phyloP scores from a whole-genome alignment of 768 basidiomycete species.

The Arthromyces matolae region DNA sequence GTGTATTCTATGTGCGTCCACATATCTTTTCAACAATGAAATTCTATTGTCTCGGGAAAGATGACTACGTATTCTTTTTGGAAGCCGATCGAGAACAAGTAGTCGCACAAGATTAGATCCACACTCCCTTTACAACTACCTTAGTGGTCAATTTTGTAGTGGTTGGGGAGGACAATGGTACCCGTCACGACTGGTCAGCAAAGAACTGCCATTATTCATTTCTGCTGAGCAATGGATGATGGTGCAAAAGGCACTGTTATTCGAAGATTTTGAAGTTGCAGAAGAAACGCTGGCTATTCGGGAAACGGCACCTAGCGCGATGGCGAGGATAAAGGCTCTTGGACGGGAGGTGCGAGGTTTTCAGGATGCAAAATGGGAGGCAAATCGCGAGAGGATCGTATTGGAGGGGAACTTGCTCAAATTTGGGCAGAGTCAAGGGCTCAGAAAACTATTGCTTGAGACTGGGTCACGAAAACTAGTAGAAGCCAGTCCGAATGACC shows the following conservation, averaged over 20 bases:
- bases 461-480: slow-evolving; percentile 49
- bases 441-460: slow-evolving; percentile 37
- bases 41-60: no score
- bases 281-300: slow-evolving; percentile 36
- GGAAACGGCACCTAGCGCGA: slow-evolving; percentile 27
- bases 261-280: slow-evolving; percentile 42
- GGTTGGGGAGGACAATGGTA: slow-evolving; percentile 53
- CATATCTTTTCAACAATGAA: no score
- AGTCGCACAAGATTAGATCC: no score
- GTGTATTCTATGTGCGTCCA: no score
- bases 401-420: slow-evolving; percentile 51
- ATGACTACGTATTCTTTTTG: no score
- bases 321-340: slow-evolving; percentile 46
- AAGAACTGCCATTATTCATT: slow-evolving; percentile 32
- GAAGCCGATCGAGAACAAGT: no score
- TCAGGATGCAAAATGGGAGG: slow-evolving; percentile 47
- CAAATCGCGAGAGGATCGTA: slow-evolving; percentile 45
- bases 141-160: no score
- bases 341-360: slow-evolving; percentile 51
- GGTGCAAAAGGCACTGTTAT: slow-evolving; percentile 57
- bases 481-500: slow-evolving; percentile 57
- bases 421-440: slow-evolving; percentile 45
- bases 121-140: no score
- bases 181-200: slow-evolving; percentile 38
- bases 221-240: slow-evolving; percentile 70